These are phyloP conservation scores for Mycena epipterygia DNA, from an alignment of 768 basidiomycete genomes.

Conservation along the genomic window DNA sequence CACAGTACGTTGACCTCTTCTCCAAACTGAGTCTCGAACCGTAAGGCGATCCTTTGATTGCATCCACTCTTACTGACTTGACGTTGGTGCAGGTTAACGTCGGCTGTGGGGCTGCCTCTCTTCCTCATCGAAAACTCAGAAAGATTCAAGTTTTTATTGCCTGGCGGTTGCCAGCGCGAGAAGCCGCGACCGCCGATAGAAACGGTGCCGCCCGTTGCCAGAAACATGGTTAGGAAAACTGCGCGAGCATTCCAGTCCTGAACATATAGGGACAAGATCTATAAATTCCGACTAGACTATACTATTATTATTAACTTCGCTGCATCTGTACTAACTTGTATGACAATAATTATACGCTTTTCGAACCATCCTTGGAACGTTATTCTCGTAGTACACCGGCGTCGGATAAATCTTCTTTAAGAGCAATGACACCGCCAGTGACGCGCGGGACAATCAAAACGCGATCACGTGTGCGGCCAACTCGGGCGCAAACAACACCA, in stretches of 20 bases:
- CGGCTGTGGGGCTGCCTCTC: conserved; percentile 66
- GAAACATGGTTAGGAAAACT: neutral
- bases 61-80: neutral
- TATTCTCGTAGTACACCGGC: too few relatives aligned
- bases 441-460: too few relatives aligned
- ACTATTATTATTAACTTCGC: conserved; percentile 4
- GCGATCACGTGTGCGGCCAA: too few relatives aligned
- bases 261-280: neutral
- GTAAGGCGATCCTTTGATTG: conserved; percentile 46
- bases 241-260: neutral
- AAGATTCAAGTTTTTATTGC: conserved; percentile 65
- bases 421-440: too few relatives aligned
- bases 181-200: neutral
- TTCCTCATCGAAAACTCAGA: conserved; percentile 66
- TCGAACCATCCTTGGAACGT: too few relatives aligned
- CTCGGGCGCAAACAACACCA: too few relatives aligned
- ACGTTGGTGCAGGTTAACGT: conserved; percentile 46
- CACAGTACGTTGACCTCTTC: conserved; percentile 65
- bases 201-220: neutral
- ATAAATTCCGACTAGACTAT: neutral
- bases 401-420: too few relatives aligned
- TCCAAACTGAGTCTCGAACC: conserved; percentile 67
- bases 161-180: conserved; percentile 65
- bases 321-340: neutral
- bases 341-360: neutral